Evolutionary conservation across 164 flowering plant genomes (phyloP).

Genomic region (Nelumbo lutea): DNA sequence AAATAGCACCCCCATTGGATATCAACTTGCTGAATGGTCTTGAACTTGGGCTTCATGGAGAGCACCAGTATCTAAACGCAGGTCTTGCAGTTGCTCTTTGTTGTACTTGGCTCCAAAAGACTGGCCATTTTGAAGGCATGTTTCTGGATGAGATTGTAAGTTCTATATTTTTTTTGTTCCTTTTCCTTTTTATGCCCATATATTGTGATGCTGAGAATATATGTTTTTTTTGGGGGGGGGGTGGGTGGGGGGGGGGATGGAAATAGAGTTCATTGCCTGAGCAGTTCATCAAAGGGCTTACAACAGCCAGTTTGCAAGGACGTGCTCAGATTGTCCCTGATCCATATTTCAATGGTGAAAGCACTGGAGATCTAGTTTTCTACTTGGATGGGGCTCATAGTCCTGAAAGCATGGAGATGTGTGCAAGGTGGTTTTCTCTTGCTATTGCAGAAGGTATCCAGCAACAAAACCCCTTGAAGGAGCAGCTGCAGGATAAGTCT

Average conservation of each 20-base stretch:
- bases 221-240: no score
- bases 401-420: conserved; percentile 96
- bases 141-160: conserved; percentile 55
- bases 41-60: conserved; percentile 84
- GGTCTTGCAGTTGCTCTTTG: conserved; percentile 84
- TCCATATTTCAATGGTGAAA: conserved; percentile 30
- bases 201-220: conserved; percentile 1
- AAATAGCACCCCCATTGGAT: conserved; percentile 69
- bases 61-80: conserved; percentile 83
- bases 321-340: conserved; percentile 87
- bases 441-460: conserved; percentile 49
- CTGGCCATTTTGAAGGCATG: conserved; percentile 51
- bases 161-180: conserved; percentile 7
- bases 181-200: background rate
- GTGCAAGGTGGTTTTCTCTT: conserved; percentile 81
- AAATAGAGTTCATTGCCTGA: conserved; percentile 65
- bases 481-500: conserved; percentile 20
- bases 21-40: conserved; percentile 54
- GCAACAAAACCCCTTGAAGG: conserved; percentile 11
- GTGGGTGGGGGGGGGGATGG: conserved; percentile 4
- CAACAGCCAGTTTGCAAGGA: conserved; percentile 76
- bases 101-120: conserved; percentile 73
- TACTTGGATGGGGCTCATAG: conserved; percentile 98
- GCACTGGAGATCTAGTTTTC: conserved; percentile 58
- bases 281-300: conserved; percentile 71